A percentile compares a stretch with the other conserved stretches of the same genome.
These are phyloP conservation scores for Metschnikowia arizonensis DNA, from an alignment of 805 yeast species.

Conservation along the genomic window DNA sequence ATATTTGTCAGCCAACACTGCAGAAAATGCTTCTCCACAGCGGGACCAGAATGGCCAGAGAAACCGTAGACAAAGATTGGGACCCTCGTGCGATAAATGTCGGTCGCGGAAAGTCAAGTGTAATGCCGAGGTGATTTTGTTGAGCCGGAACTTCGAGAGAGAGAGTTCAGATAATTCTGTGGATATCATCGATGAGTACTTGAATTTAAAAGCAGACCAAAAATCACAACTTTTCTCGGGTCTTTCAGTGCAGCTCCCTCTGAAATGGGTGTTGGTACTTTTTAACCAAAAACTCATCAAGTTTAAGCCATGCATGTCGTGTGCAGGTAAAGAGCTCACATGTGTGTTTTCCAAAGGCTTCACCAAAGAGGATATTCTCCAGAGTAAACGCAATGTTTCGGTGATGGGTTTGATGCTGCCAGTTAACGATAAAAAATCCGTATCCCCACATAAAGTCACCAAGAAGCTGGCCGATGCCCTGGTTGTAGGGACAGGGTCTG, in stretches of 20 bases:
- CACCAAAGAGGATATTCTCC: constrained; percentile 56
- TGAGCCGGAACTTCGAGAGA: constrained; percentile 22
- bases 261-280: constrained; percentile 17
- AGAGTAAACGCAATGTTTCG: constrained; percentile 24
- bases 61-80: constrained; percentile 58
- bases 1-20: not conserved
- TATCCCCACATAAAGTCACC: constrained; percentile 10
- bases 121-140: constrained; percentile 55
- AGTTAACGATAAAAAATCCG: constrained; percentile 5
- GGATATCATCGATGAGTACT: constrained; percentile 10
- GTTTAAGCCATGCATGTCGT: constrained; percentile 54
- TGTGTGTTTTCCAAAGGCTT: constrained; percentile 64
- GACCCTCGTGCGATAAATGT: constrained; percentile 74
- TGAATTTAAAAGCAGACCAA: constrained; percentile 10
- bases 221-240: constrained; percentile 15
- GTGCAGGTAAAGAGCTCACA: constrained; percentile 40
- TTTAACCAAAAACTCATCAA: constrained; percentile 39
- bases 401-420: not conserved
- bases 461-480: constrained; percentile 11
- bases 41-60: constrained; percentile 3
- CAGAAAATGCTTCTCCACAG: not conserved
- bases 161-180: not conserved
- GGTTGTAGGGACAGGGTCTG: constrained; percentile 4
- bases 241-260: constrained; percentile 15
- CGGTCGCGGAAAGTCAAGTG: constrained; percentile 68